Evolutionary conservation across 805 yeast genomes (phyloP), one percentile per base, ranked within the genome.

Genomic region (Candida insectalens): DNA sequence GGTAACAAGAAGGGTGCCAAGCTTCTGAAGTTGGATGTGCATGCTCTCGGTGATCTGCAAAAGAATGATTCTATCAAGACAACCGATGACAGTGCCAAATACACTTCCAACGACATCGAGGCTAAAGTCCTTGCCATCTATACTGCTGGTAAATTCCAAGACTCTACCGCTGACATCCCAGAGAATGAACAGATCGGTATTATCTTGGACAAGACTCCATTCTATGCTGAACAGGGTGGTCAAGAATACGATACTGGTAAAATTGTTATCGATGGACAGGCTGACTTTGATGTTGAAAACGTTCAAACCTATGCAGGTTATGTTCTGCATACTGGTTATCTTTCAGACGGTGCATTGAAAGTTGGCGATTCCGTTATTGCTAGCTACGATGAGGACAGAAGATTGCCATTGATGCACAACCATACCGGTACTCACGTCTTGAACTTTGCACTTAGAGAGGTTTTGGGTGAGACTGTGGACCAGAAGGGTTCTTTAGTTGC

Each of bases 181-280:
- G 55, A 63, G 19, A 53, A 47, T 21, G 63, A 62, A 40, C 85
- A 83, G 55, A 62, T 69, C 45, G 99, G 99, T 57, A 60, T 92
- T 34, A 57, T 92, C 32, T 67, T 92, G 39, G 94, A 92, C 56
- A 81, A 75, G 58, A 84, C 97, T 18, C 92, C 94, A 57, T 85
- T 92, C 62, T 92, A 92, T 54, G 97, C 98, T 33, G 99, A 92
- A 65, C 94, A 84, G 62, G 99, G 99, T 75, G 99, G 99, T 53
- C 99, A 92, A 69, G 96, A 87, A 60, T 81, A 71, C 53, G 99
- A 92, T 57, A 82, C 94, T 28, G 99, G 99, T 62, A 81, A 74
- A 59, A 69, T 92, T 44, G 88, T 85, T 33, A 76, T 85, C 50
- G 96, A 88, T 53, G 96, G 94, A 30, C 62, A 62, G 46, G 68